Percentiles rank a stretch among this genome's conserved stretches.
Evolutionary conservation across 23 red algal genomes (phyloP).

Genomic region (Gracilaria vermiculophylla): DNA sequence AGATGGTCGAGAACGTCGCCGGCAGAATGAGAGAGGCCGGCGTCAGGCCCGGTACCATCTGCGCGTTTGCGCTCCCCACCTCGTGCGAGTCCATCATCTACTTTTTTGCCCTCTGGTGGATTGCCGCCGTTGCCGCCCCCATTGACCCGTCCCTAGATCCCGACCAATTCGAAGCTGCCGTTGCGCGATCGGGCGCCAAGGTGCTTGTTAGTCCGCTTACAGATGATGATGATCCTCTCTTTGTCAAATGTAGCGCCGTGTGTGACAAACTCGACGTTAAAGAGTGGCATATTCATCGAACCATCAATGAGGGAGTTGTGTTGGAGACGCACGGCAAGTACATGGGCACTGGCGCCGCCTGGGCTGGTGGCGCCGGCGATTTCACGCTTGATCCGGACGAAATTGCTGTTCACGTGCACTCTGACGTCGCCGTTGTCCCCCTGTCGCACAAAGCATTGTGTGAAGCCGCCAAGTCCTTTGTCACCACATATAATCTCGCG

Average conservation of each 20-base stretch:
- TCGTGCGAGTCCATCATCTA: conserved; percentile 75
- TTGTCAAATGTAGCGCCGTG: conserved; percentile 32
- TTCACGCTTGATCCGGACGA: conserved; percentile 79
- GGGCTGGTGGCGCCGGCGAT: conserved; percentile 73
- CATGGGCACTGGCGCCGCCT: conserved; percentile 60
- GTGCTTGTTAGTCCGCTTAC: conserved; percentile 47
- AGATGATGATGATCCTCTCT: conserved; percentile 34
- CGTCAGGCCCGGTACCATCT: conserved; percentile 70
- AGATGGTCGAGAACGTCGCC: conserved; percentile 75
- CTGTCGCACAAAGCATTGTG: conserved; percentile 61
- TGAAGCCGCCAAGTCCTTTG: conserved; percentile 68
- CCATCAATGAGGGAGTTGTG: conserved; percentile 72
- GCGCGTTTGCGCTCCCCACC: conserved; percentile 62
- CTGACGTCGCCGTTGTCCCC: conserved; percentile 47
- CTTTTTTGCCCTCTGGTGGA: conserved; percentile 84
- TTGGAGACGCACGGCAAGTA: conserved; percentile 53
- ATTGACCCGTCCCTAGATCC: conserved; percentile 46
- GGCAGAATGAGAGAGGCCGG: conserved; percentile 66
- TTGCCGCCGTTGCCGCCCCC: conserved; percentile 79
- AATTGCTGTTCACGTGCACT: conserved; percentile 47
- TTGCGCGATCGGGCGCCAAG: conserved; percentile 31
- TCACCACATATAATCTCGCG: conserved; percentile 51
- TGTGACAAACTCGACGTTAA: conserved; percentile 20
- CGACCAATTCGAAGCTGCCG: conserved; percentile 49
- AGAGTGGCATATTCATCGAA: conserved; percentile 73